Conservation (phyloP, 768 basidiomycete species). For the Tulasnella calospora region DNA sequence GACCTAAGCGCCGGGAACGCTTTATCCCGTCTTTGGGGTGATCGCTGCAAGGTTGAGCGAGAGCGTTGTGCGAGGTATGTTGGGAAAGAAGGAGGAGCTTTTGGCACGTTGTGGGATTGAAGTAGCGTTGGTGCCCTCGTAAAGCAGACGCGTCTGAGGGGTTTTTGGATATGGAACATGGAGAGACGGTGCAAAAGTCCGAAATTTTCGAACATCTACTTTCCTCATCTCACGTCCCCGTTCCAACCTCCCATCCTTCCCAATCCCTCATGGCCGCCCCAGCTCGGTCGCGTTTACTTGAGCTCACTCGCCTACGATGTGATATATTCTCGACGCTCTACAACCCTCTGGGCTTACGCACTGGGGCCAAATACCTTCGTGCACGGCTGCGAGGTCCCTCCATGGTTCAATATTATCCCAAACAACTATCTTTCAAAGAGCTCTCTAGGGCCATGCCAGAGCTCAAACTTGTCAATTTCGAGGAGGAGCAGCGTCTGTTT, state of each 20-base stretch:
- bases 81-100: background rate
- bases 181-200: background rate
- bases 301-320: constrained; percentile 61
- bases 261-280: constrained; percentile 13
- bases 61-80: background rate
- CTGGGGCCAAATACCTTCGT: constrained; percentile 88
- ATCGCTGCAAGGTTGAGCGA: background rate
- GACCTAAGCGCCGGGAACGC: background rate
- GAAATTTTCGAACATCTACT: constrained; percentile 23
- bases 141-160: background rate
- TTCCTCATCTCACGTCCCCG: background rate
- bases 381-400: constrained; percentile 76
- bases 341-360: constrained; percentile 76
- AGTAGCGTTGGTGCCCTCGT: background rate
- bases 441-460: constrained; percentile 52
- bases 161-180: constrained; percentile 7
- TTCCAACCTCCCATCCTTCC: background rate
- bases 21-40: background rate
- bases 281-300: constrained; percentile 44
- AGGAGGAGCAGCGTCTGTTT: constrained; percentile 61
- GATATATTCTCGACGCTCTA: constrained; percentile 80
- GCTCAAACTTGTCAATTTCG: constrained; percentile 52
- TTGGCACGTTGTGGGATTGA: background rate
- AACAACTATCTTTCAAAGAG: constrained; percentile 48
- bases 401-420: constrained; percentile 79